Conservation (phyloP, 345 rosid species). For the Syzygium aqueum region DNA sequence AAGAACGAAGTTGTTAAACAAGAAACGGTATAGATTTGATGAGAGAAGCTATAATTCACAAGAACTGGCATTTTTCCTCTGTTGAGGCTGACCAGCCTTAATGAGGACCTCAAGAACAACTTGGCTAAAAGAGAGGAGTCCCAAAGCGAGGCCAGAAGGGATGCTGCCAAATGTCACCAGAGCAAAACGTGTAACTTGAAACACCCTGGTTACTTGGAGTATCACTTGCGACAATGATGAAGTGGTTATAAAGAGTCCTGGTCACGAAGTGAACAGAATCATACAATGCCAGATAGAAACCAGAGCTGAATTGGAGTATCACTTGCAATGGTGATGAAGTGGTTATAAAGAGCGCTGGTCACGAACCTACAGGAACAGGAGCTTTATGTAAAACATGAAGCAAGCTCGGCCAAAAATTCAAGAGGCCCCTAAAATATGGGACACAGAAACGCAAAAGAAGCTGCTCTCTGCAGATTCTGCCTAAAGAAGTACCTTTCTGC, state of each 20-base stretch:
- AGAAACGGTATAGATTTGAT: not conserved
- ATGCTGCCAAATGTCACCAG: conserved; percentile 17
- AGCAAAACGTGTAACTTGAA: conserved; percentile 3
- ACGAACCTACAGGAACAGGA: not conserved
- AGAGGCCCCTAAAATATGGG: not conserved
- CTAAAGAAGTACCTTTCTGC: not conserved
- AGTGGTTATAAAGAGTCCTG: not conserved
- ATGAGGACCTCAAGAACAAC: conserved; percentile 27
- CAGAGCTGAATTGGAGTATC: not conserved
- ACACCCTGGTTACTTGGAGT: not conserved
- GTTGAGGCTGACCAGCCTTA: conserved; percentile 16
- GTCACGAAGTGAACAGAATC: not conserved
- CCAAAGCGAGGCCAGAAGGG: conserved; percentile 28
- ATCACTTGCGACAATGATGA: not conserved
- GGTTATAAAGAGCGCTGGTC: not conserved
- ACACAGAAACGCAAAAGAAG: not conserved
- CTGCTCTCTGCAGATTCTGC: not conserved
- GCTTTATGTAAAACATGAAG: not conserved
- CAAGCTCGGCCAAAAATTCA: not conserved
- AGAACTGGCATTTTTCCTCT: conserved; percentile 21
- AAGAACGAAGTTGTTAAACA: not conserved
- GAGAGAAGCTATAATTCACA: not conserved
- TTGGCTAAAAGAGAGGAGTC: conserved; percentile 22
- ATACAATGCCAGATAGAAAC: not conserved
- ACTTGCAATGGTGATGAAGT: not conserved